These are phyloP conservation scores for Nemania sp. DNA, from an alignment of 2,329 filamentous ascomycete genomes.

Conservation along the genomic window DNA sequence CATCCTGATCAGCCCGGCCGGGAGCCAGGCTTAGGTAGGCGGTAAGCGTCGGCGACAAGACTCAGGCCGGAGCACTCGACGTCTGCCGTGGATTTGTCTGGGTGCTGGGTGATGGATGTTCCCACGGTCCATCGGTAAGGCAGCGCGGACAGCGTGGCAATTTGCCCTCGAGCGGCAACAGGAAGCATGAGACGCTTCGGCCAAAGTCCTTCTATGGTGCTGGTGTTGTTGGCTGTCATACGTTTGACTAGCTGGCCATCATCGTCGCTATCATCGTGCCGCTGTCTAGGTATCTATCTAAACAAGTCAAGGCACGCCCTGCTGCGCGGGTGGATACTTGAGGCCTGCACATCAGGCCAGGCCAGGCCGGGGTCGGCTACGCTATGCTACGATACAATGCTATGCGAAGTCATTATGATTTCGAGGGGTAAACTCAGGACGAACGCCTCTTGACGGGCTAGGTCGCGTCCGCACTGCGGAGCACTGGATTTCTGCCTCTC, in stretches of 20 bases:
- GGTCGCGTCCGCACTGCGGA: too few relatives aligned
- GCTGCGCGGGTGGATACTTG: neutral
- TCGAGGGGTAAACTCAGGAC: too few relatives aligned
- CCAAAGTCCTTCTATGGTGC: too few relatives aligned
- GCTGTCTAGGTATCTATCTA: conserved; percentile 8
- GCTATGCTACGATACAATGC: too few relatives aligned
- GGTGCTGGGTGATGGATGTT: neutral
- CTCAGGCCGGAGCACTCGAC: conserved; percentile 8
- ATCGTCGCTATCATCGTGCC: neutral
- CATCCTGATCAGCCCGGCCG: conserved; percentile 15
- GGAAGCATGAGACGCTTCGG: too few relatives aligned
- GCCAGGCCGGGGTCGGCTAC: neutral
- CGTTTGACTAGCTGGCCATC: neutral
- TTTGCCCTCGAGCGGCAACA: neutral
- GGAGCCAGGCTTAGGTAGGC: conserved; percentile 2
- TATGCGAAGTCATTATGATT: too few relatives aligned
- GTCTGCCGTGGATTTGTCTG: conserved; percentile 3
- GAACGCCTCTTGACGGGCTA: too few relatives aligned
- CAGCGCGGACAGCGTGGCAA: conserved; percentile 12
- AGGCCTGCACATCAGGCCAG: neutral
- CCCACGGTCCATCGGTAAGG: neutral
- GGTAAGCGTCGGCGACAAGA: conserved; percentile 16
- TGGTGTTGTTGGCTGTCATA: neutral
- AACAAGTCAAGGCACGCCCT: conserved; percentile 1
- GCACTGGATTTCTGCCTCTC: too few relatives aligned